phyloP scores from a whole-genome alignment of 1,284 basidiomycete species.

The Macrocybe sp. region DNA sequence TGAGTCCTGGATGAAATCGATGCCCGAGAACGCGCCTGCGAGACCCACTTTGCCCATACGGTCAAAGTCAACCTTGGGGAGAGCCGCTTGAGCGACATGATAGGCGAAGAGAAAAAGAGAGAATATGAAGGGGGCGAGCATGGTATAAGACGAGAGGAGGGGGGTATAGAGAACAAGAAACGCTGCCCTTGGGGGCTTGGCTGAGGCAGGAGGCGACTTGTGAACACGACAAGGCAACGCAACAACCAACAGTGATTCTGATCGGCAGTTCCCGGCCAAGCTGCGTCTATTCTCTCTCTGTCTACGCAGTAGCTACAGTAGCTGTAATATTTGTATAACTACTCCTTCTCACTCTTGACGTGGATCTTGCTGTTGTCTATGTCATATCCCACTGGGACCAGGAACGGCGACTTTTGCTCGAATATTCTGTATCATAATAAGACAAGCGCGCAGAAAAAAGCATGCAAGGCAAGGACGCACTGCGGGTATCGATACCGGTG shows the following conservation, averaged over 20 bases:
- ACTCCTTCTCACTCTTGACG: conserved; percentile 36
- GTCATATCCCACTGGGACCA: conserved; percentile 41
- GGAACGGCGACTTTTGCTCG: conserved; percentile 46
- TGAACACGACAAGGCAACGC: conserved; percentile 2
- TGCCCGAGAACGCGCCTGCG: conserved; percentile 80
- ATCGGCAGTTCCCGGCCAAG: conserved; percentile 1
- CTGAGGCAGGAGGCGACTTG: not conserved
- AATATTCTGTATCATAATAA: conserved; percentile 30
- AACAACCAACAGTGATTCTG: conserved; percentile 6
- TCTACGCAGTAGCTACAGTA: not conserved
- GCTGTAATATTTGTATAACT: conserved; percentile 7
- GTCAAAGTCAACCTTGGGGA: conserved; percentile 84
- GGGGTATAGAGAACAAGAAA: conserved; percentile 3
- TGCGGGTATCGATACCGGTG: conserved; percentile 65
- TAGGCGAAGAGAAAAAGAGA: conserved; percentile 24
- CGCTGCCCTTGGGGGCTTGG: conserved; percentile 2
- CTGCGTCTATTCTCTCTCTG: not conserved
- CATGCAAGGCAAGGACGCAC: conserved; percentile 37
- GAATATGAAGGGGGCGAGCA: conserved; percentile 2
- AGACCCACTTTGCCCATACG: conserved; percentile 89
- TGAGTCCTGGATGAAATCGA: conserved; percentile 69
- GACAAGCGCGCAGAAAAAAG: not conserved
- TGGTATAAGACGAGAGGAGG: conserved; percentile 12
- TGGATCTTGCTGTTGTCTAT: conserved; percentile 39
- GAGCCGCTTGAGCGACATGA: conserved; percentile 45